Percentiles rank a stretch among this genome's conserved stretches.
These are phyloP conservation scores for Sporisorium exsertum DNA, from an alignment of 1,284 basidiomycete species.

Conservation along the genomic window DNA sequence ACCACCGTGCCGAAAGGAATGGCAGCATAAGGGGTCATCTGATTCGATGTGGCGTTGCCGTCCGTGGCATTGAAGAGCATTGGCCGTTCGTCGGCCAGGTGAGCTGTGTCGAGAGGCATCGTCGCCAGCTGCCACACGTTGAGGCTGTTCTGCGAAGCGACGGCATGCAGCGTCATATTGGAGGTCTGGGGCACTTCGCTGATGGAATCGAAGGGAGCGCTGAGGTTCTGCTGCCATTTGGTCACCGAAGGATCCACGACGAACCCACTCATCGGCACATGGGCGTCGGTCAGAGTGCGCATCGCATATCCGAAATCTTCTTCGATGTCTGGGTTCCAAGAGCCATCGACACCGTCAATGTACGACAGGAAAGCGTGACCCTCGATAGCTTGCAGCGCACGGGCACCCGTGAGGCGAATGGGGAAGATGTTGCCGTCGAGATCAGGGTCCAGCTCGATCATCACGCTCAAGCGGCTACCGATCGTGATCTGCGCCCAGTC, in stretches of 20 bases:
- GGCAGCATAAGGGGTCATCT: constrained; percentile 41
- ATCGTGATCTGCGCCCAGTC: constrained; percentile 53
- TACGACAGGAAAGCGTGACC: constrained; percentile 50
- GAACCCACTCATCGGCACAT: constrained; percentile 44
- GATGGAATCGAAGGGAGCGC: constrained; percentile 35
- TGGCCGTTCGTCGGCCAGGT: constrained; percentile 41
- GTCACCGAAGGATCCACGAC: constrained; percentile 23
- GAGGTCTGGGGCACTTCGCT: constrained; percentile 24
- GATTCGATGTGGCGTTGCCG: constrained; percentile 25
- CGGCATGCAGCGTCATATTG: constrained; percentile 53
- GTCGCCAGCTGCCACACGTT: constrained; percentile 56
- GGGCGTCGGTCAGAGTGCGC: constrained; percentile 17
- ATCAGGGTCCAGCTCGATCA: constrained; percentile 45
- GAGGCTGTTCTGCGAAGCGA: constrained; percentile 51
- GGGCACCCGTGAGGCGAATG: constrained; percentile 44
- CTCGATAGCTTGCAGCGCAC: constrained; percentile 53
- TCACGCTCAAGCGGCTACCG: constrained; percentile 45
- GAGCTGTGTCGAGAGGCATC: constrained; percentile 44
- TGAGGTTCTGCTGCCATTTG: constrained; percentile 45
- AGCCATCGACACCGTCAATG: constrained; percentile 28
- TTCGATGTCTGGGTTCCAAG: constrained; percentile 28
- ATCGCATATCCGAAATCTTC: constrained; percentile 40
- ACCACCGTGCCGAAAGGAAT: constrained; percentile 47
- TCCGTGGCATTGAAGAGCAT: constrained; percentile 51
- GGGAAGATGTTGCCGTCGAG: constrained; percentile 32